Conservation (phyloP, 2,329 filamentous ascomycete species). For the Lasiodiplodia sp. region DNA sequence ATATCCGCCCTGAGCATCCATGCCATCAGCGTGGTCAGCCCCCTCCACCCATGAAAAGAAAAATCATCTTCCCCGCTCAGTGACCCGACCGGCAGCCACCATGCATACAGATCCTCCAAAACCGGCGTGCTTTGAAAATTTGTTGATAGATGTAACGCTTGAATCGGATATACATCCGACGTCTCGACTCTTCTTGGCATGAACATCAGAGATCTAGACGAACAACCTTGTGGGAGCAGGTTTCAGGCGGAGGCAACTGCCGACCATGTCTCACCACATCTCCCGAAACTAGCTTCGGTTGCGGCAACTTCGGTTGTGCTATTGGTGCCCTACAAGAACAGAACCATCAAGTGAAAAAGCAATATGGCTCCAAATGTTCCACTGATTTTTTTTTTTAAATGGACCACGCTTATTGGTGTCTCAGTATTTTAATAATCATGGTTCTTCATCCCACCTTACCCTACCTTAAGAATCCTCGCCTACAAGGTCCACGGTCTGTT, state of each 20-base stretch:
- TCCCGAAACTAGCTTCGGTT: neutral
- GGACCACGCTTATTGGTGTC: neutral
- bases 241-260: neutral
- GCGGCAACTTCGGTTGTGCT: neutral
- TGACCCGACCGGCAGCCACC: neutral
- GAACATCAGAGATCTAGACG: neutral
- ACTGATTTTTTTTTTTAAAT: neutral
- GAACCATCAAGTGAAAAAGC: slow-evolving; percentile 12
- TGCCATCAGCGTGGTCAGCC: neutral
- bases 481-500: neutral
- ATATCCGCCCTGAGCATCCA: slow-evolving; percentile 17
- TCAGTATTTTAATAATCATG: slow-evolving; percentile 7
- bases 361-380: slow-evolving; percentile 2
- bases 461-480: neutral
- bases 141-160: neutral
- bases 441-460: neutral
- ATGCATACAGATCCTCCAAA: slow-evolving; percentile 16
- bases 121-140: slow-evolving; percentile 18
- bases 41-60: neutral
- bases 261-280: neutral
- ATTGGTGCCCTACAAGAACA: slow-evolving; percentile 15
- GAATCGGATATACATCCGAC: neutral
- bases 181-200: neutral
- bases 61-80: neutral
- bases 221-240: neutral